Conservation (phyloP, 2,329 filamentous ascomycete species). For the Aspergillus versicolor region DNA sequence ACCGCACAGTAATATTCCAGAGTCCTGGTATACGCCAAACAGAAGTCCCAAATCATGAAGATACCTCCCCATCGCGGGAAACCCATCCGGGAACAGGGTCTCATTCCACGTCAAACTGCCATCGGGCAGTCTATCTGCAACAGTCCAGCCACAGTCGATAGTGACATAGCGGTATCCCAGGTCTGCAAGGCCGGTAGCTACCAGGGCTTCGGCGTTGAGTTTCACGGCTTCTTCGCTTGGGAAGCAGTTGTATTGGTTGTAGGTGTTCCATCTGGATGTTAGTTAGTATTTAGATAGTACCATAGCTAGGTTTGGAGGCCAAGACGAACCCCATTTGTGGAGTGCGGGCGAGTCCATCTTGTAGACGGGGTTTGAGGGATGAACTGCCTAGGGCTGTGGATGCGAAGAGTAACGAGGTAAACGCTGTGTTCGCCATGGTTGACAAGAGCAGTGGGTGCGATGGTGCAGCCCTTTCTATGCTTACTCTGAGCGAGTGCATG, state of each 20-base stretch:
- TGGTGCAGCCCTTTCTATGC: too few relatives aligned
- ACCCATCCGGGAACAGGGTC: slow-evolving; percentile 41
- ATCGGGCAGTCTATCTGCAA: slow-evolving; percentile 34
- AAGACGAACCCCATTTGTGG: slow-evolving; percentile 29
- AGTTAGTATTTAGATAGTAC: too few relatives aligned
- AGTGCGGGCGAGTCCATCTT: slow-evolving; percentile 27
- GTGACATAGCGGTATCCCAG: slow-evolving; percentile 59
- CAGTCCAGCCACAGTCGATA: slow-evolving; percentile 60
- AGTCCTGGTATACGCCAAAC: slow-evolving; percentile 48
- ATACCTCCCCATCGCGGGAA: slow-evolving; percentile 41
- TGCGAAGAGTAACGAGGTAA: not conserved
- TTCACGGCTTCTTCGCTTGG: slow-evolving; percentile 52
- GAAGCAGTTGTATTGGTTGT: slow-evolving; percentile 56
- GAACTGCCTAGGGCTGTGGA: not conserved
- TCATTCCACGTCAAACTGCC: slow-evolving; percentile 45
- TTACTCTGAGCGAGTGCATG: too few relatives aligned
- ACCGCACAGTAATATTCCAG: slow-evolving; percentile 43
- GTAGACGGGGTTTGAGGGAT: slow-evolving; percentile 9
- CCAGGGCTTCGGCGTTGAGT: slow-evolving; percentile 54
- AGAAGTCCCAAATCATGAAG: slow-evolving; percentile 42
- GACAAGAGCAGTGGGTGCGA: not conserved
- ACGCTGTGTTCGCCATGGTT: not conserved
- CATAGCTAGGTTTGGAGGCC: too few relatives aligned
- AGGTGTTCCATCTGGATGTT: slow-evolving; percentile 52
- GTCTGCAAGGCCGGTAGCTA: slow-evolving; percentile 52